phyloP scores from a whole-genome alignment of 768 basidiomycete genomes.

The Ramaria sp. region DNA sequence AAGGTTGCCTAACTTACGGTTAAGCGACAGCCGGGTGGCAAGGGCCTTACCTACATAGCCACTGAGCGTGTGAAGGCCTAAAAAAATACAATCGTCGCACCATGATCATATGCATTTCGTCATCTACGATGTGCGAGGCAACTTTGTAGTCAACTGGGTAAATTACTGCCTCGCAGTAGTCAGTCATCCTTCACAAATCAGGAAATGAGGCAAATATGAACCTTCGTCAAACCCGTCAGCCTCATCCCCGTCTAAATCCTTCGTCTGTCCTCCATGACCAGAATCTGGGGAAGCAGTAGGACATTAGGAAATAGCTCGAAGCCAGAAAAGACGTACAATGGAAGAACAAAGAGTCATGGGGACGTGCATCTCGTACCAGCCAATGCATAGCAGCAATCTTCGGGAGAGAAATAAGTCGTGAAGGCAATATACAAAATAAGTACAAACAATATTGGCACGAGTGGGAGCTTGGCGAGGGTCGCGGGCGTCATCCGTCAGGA shows the following conservation, averaged over 20 bases:
- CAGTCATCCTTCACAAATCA: background rate
- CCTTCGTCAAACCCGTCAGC: constrained; percentile 79
- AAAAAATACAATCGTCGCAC: constrained; percentile 25
- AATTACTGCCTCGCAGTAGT: constrained; percentile 43
- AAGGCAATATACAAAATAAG: background rate
- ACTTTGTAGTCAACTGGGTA: constrained; percentile 73
- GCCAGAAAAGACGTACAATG: constrained; percentile 47
- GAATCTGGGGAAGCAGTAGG: constrained; percentile 44
- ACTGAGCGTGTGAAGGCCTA: background rate
- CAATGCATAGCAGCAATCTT: constrained; percentile 78
- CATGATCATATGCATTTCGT: constrained; percentile 72
- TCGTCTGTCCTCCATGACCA: constrained; percentile 88
- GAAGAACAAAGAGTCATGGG: constrained; percentile 85
- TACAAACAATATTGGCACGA: constrained; percentile 64
- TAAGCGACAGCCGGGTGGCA: constrained; percentile 82
- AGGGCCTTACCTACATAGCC: constrained; percentile 34
- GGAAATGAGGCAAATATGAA: background rate
- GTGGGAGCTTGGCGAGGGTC: constrained; percentile 65
- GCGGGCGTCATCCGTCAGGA: constrained; percentile 66
- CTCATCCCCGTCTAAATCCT: constrained; percentile 78
- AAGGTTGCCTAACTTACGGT: constrained; percentile 31
- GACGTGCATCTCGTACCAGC: constrained; percentile 72
- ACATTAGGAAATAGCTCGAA: background rate
- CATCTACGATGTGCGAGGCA: constrained; percentile 78
- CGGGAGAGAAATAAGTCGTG: background rate